phyloP scores from a whole-genome alignment of 108 stramenopile species.

The Pseudonitzschia delicatissima region DNA sequence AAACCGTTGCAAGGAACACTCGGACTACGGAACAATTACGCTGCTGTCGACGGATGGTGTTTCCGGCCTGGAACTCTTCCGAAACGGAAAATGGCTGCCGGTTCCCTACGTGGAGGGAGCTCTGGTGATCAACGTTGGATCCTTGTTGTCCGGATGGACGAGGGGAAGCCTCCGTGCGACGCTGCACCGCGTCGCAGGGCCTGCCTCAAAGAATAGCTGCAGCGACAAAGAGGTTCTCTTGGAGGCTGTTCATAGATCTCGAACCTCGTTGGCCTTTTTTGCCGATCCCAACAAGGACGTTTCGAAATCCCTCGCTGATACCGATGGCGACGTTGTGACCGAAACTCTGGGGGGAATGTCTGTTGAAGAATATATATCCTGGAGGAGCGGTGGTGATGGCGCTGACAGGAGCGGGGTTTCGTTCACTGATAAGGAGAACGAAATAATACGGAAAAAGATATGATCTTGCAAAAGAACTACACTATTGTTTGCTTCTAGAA shows the following conservation, averaged over 20 bases:
- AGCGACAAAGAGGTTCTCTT: not conserved
- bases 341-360: slow-evolving; percentile 28
- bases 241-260: slow-evolving; percentile 2
- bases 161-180: slow-evolving; percentile 46
- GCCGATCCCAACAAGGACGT: slow-evolving; percentile 60
- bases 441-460: slow-evolving; percentile 2
- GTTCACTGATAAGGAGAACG: slow-evolving; percentile 38
- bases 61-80: slow-evolving; percentile 50
- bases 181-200: slow-evolving; percentile 69
- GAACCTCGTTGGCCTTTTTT: slow-evolving; percentile 68
- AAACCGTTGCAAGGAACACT: slow-evolving; percentile 77
- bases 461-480: no score
- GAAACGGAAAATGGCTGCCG: slow-evolving; percentile 45
- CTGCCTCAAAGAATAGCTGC: slow-evolving; percentile 1
- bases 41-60: slow-evolving; percentile 61
- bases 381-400: slow-evolving; percentile 53
- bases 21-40: slow-evolving; percentile 71
- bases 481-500: no score
- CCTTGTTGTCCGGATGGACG: slow-evolving; percentile 59
- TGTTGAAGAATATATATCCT: slow-evolving; percentile 61
- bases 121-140: slow-evolving; percentile 65
- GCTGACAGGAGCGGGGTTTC: slow-evolving; percentile 49
- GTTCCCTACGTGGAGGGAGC: slow-evolving; percentile 56
- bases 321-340: not conserved
- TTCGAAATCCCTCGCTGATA: slow-evolving; percentile 13